Base-by-base conservation (phyloP, 2,329 filamentous ascomycete species). In the Trichoderma cornu-damae region DNA sequence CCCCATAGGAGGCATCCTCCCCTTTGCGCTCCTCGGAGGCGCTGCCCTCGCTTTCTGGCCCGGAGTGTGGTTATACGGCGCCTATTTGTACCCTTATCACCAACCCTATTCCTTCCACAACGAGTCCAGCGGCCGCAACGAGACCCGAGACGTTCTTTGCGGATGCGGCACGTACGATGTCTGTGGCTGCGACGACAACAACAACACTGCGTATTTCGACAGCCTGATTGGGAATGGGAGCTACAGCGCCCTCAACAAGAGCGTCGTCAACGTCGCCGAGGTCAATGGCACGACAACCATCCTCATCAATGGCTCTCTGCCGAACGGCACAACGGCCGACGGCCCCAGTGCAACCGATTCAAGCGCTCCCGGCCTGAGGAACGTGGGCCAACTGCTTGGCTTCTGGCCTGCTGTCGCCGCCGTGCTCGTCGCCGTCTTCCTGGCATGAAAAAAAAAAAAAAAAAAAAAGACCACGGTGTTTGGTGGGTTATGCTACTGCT, bases 221-320 rank as follows among this genome's bases (percentile, higher is more conserved):
- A 77, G 79, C 7, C 67, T 92, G 8, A 76, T 92, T 42, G 87
- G 86, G 55, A 80, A 87, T 67, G 85, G 84, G 37, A 83, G 77
- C 61, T 85, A 85, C 62, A 67, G 68, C 3, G 72, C 68, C 2
- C 73, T 88, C 52, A 86, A 90, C 73, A 77, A 82, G 64, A 77
- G 76, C 0, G 63, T 90, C 2, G 79, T 89, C 57, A 79, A 76
- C 11, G 79, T 92, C 1, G 81, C 79, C 2, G 58, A 69, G 20
- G 69, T 66, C 60, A 51, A 64, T 32, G 61, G 61, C 46, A 35
- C 72, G 77, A 53, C 78, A 61, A 86, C 82, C 1, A 79, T 94
- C 35, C 75, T 89, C 28, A 73, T 93, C 68, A 90, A 91, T 68
- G 89, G 89, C n/a, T 88, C 86, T 0, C 73, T 93, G 3, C 81